Percentiles rank a stretch among this genome's conserved stretches.
Conservation (phyloP, 768 basidiomycete genomes). For the Strobilomyces dryophilus region DNA sequence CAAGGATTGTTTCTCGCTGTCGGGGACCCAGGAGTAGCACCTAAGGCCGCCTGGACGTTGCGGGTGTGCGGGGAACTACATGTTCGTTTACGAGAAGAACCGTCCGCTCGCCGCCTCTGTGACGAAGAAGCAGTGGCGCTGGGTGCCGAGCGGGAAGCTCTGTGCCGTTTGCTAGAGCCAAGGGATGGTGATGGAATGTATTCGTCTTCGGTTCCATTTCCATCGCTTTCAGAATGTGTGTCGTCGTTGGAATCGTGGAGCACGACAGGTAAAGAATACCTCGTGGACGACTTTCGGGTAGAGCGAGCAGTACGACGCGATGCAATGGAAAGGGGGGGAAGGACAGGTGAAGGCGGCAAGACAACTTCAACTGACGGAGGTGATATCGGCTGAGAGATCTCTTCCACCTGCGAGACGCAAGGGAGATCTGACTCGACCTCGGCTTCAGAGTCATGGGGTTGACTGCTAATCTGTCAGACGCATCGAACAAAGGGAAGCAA, state of each 20-base stretch:
- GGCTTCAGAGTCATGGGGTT: slow-evolving; percentile 8
- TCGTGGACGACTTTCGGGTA: slow-evolving; percentile 4
- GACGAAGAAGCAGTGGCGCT: background rate
- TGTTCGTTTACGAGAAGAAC: slow-evolving; percentile 17
- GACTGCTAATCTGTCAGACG: slow-evolving; percentile 19
- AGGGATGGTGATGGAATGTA: slow-evolving; percentile 39
- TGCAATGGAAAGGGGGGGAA: background rate
- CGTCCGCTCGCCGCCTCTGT: slow-evolving; percentile 5
- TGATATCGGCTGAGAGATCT: slow-evolving; percentile 4
- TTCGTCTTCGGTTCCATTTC: slow-evolving; percentile 40
- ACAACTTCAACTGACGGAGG: background rate
- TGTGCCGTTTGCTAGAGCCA: slow-evolving; percentile 33
- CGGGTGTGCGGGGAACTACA: slow-evolving; percentile 40
- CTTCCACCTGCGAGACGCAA: slow-evolving; percentile 8
- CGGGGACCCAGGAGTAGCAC: slow-evolving; percentile 14
- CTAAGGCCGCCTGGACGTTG: slow-evolving; percentile 39
- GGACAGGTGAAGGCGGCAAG: background rate
- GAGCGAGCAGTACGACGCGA: slow-evolving; percentile 14
- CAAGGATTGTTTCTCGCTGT: slow-evolving; percentile 31
- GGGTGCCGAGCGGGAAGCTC: slow-evolving; percentile 9
- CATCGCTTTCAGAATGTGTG: slow-evolving; percentile 35
- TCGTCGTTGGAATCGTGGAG: slow-evolving; percentile 25
- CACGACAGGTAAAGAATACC: background rate
- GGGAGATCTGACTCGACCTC: slow-evolving; percentile 10
- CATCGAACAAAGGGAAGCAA: background rate